Evolutionary conservation across 2,329 filamentous ascomycete genomes (phyloP), one percentile per base, ranked within the genome.

Genomic region (Talaromyces sp.): DNA sequence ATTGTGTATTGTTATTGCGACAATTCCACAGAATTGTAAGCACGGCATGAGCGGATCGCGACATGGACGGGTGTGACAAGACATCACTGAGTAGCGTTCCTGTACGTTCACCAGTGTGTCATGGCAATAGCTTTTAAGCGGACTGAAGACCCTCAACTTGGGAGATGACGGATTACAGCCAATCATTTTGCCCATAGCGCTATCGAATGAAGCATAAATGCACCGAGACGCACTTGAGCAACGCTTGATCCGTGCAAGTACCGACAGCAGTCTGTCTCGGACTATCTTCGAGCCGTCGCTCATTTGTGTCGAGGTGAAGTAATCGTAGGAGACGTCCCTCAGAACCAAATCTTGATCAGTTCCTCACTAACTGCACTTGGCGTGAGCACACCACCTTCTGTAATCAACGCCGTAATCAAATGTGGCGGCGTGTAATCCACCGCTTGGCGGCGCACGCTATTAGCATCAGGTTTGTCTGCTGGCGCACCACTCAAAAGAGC

Each of bases 361-460:
- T 86, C 84, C 69, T 87, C 84, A 59, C 84, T 86, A 37, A 87
- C 84, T 7, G 84, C 84, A 63, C 82, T 85, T 0, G 84, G 84
- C 6, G 84, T 82, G 60, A 86, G 71, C 2, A 86, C 83, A 55
- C 84, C 84, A 33, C 79, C 81, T 66, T 87, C 84, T 3, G 84
- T 87, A 64, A 87, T 85, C 64, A 87, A 78, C 2, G 83, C 84
- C 2, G 81, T 83, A 59, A 87, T 86, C 52, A 86, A 69, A 63
- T 84, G 77, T 6, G 84, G 84, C 7, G 84, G 84, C 63, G 77
- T 80, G 60, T 77, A 79, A 60, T 80, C 78, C 15, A 80, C 77
- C 22, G 71, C 73, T 13, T 75, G 70, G 10, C 64, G 66, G 37
- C 70, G 64, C 19, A 61, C 19, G 13, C 43, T 40, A 21, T 37